A percentile compares a stretch with the other conserved stretches of the same genome.
Evolutionary conservation across 495 filamentous ascomycete species (phyloP).

Genomic region (Chaetomium fimeti): DNA sequence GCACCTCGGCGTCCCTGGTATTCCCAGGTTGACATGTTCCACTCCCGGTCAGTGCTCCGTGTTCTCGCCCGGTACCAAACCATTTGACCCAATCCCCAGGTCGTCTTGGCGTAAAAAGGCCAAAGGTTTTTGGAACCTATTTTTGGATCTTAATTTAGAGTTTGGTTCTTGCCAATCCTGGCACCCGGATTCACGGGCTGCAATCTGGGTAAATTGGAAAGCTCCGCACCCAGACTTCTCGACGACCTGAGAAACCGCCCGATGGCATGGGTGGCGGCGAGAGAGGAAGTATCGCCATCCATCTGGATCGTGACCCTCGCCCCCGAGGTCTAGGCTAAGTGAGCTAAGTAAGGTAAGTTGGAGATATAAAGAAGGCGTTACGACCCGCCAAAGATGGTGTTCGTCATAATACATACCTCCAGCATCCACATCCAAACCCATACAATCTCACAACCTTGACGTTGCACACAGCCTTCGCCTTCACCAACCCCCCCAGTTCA

Average conservation of each 20-base stretch:
- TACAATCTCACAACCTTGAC: background rate
- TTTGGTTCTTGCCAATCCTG: constrained; percentile 37
- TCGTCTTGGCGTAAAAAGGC: constrained; percentile 6
- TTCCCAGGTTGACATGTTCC: constrained; percentile 2
- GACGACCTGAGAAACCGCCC: constrained; percentile 12
- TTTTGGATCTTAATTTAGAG: constrained; percentile 23
- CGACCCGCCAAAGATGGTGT: background rate
- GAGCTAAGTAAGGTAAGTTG: too few species aligned
- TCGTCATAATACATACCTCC: background rate
- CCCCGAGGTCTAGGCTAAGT: background rate
- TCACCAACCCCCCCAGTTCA: background rate
- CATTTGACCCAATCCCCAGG: constrained; percentile 5
- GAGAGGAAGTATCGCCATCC: background rate
- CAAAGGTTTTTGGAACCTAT: constrained; percentile 17
- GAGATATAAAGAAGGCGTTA: constrained; percentile 16
- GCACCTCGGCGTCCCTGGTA: background rate
- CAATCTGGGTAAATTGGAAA: constrained; percentile 40
- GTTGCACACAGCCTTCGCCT: background rate
- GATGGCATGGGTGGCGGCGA: constrained; percentile 19
- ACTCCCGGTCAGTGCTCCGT: constrained; percentile 14
- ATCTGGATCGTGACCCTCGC: background rate
- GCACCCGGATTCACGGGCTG: constrained; percentile 36
- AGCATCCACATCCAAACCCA: background rate
- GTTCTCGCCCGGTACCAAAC: constrained; percentile 7
- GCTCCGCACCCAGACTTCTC: constrained; percentile 27